Evolutionary conservation across 805 yeast species (phyloP).

Genomic region (Lipomyces sp.): DNA sequence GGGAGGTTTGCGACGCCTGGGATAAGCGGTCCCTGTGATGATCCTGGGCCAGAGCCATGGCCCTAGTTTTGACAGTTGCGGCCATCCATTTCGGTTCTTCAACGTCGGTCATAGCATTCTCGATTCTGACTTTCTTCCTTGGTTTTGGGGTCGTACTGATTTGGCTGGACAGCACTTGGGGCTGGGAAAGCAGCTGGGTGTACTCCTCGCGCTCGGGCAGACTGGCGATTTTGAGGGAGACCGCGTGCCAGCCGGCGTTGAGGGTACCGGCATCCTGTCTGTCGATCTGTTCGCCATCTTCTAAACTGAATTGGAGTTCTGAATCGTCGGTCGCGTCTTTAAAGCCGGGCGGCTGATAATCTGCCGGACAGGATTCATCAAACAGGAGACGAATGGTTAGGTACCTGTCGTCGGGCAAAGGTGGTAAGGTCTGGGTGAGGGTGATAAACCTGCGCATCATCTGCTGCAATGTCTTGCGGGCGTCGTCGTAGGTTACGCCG

Average conservation of each 20-base stretch:
- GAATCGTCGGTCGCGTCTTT: conserved; percentile 49
- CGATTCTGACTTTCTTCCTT: conserved; percentile 8
- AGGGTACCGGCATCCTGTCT: conserved; percentile 27
- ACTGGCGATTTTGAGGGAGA: conserved; percentile 28
- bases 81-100: conserved; percentile 25
- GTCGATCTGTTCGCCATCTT: conserved; percentile 20
- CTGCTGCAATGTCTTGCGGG: conserved; percentile 54
- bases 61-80: background rate
- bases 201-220: conserved; percentile 2
- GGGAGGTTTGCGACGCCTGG: conserved; percentile 2
- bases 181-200: background rate
- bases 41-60: background rate
- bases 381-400: conserved; percentile 56
- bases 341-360: conserved; percentile 57
- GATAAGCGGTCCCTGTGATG: background rate
- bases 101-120: conserved; percentile 16
- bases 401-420: conserved; percentile 54
- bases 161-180: background rate
- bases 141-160: background rate
- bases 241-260: conserved; percentile 36
- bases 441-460: conserved; percentile 58
- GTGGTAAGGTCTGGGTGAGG: conserved; percentile 58
- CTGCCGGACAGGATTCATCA: conserved; percentile 53
- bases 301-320: conserved; percentile 22
- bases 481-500: conserved; percentile 41